Percentiles rank a stretch among this genome's conserved stretches.
Conservation (phyloP, 2,329 filamentous ascomycete species). For the Cordyceps tenuipes region DNA sequence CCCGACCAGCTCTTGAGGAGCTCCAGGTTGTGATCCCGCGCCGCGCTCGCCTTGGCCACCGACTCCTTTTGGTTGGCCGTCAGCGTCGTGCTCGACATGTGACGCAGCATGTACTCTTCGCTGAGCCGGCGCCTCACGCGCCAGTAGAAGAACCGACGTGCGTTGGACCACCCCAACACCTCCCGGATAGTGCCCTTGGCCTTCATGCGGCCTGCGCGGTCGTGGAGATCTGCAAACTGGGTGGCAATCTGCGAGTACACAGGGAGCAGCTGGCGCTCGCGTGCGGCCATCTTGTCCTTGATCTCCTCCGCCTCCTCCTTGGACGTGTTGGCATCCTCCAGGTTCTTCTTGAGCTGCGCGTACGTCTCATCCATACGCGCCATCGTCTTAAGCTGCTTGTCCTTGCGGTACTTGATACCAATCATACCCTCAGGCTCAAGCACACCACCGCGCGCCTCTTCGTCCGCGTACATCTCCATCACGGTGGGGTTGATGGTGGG, state of each 20-base stretch:
- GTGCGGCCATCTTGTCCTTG: slow-evolving; percentile 74
- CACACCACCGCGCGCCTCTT: slow-evolving; percentile 90
- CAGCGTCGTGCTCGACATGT: slow-evolving; percentile 52
- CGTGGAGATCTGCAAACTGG: slow-evolving; percentile 95
- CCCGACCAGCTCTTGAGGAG: slow-evolving; percentile 77
- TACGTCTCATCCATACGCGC: slow-evolving; percentile 82
- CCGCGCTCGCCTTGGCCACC: slow-evolving; percentile 37
- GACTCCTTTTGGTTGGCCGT: slow-evolving; percentile 22
- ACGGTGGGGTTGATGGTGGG: slow-evolving; percentile 92
- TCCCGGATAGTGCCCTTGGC: slow-evolving; percentile 92
- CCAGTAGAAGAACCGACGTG: slow-evolving; percentile 99
- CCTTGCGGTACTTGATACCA: slow-evolving; percentile 96
- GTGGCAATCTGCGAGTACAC: slow-evolving; percentile 94
- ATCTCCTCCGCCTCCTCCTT: slow-evolving; percentile 69
- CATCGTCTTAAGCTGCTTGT: slow-evolving; percentile 97
- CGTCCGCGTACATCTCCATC: slow-evolving; percentile 99
- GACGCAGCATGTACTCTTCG: slow-evolving; percentile 94
- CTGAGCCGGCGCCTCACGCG: slow-evolving; percentile 92
- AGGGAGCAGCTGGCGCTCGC: slow-evolving; percentile 82
- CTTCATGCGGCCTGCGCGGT: slow-evolving; percentile 94
- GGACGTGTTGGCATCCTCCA: slow-evolving; percentile 52
- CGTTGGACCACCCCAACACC: slow-evolving; percentile 75
- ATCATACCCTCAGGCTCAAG: slow-evolving; percentile 97
- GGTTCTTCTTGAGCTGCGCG: slow-evolving; percentile 71
- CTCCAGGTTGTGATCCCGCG: slow-evolving; percentile 60